phyloP scores from a whole-genome alignment of 2,329 filamentous ascomycete species.

The Leptosphaerulina australis region DNA sequence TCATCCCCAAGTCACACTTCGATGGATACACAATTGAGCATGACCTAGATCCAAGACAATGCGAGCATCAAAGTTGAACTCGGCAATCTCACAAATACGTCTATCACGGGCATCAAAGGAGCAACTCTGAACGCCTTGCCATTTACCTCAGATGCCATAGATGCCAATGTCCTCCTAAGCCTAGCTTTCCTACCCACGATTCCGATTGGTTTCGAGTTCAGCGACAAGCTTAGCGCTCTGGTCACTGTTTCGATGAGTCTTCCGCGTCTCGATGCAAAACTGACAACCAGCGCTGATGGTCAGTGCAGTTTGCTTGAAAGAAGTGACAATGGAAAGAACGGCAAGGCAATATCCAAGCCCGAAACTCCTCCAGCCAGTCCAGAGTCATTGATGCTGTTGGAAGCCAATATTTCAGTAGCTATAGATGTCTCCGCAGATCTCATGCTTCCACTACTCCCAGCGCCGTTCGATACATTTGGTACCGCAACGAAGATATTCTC shows the following conservation, averaged over 20 bases:
- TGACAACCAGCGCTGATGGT: conserved; percentile 30
- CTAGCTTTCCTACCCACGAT: conserved; percentile 43
- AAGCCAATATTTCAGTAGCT: conserved; percentile 33
- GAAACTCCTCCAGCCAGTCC: no score
- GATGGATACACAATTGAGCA: background rate
- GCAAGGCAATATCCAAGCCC: no score
- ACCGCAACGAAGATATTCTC: conserved; percentile 30
- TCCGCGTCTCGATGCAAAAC: conserved; percentile 38
- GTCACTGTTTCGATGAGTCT: conserved; percentile 41
- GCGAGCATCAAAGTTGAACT: conserved; percentile 41
- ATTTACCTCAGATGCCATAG: conserved; percentile 38
- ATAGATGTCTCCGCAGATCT: conserved; percentile 30
- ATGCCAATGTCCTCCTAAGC: conserved; percentile 36
- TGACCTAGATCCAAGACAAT: conserved; percentile 33
- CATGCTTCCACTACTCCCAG: conserved; percentile 28
- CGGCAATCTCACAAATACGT: conserved; percentile 26
- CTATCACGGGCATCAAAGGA: conserved; percentile 30
- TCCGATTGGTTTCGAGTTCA: conserved; percentile 45
- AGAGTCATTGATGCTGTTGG: no score
- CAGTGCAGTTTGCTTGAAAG: conserved; percentile 27
- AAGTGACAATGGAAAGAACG: background rate
- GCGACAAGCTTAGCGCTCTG: conserved; percentile 34
- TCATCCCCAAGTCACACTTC: background rate
- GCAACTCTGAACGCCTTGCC: conserved; percentile 41
- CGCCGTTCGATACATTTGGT: conserved; percentile 20